Percentiles rank a stretch among this genome's conserved stretches.
phyloP scores from a whole-genome alignment of 2,329 filamentous ascomycete species.

The Golovinomyces cichoracearum region DNA sequence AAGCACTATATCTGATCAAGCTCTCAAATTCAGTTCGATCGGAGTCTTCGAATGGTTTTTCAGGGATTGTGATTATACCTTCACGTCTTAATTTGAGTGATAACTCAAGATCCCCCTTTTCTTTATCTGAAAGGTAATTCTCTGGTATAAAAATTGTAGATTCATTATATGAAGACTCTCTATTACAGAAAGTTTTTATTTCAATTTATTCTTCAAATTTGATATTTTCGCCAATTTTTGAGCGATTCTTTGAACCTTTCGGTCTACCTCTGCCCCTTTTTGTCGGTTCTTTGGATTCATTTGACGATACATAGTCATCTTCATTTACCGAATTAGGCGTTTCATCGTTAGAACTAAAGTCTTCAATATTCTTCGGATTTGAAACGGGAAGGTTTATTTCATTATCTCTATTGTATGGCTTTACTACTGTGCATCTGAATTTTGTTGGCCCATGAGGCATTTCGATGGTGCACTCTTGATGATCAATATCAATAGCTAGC shows the following conservation, averaged over 20 bases:
- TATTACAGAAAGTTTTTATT: no score
- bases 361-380: neutral
- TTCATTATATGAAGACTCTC: no score
- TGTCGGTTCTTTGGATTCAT: neutral
- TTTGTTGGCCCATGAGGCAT: neutral
- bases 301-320: neutral
- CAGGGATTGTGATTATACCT: neutral
- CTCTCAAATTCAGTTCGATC: neutral
- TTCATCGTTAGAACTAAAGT: neutral
- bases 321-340: neutral
- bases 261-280: neutral
- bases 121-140: neutral
- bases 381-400: no score
- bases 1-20: neutral
- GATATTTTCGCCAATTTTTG: constrained; percentile 1
- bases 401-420: neutral
- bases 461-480: neutral
- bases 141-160: no score
- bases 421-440: neutral
- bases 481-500: neutral
- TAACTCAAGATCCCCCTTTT: neutral
- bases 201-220: neutral
- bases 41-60: neutral
- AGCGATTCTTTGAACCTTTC: constrained; percentile 1
- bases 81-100: neutral